A percentile compares a stretch with the other conserved stretches of the same genome.
phyloP scores from a whole-genome alignment of 345 rosid genomes.

The Excoecaria cochinchinensis region DNA sequence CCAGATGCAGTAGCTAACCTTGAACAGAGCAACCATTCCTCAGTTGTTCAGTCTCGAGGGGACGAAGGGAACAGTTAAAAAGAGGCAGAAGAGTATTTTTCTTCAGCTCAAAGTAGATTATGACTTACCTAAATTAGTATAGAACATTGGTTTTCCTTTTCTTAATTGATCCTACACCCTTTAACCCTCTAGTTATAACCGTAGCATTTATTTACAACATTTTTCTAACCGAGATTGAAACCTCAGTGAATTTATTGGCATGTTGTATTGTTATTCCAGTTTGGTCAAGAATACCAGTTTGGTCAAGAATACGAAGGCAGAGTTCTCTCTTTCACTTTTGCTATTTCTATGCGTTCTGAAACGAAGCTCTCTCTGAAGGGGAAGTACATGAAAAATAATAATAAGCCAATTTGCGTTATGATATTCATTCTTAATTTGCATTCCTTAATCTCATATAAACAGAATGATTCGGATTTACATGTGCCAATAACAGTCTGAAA shows the following conservation, averaged over 20 bases:
- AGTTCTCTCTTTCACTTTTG: background rate
- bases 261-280: conserved; percentile 3
- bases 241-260: background rate
- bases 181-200: conserved; percentile 16
- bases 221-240: conserved; percentile 5
- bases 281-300: conserved; percentile 3
- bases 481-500: no score
- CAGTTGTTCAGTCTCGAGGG: conserved; percentile 27
- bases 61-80: conserved; percentile 41
- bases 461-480: no score
- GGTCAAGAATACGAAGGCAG: background rate
- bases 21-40: conserved; percentile 43
- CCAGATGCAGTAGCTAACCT: conserved; percentile 70
- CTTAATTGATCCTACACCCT: conserved; percentile 25
- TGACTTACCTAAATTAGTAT: conserved; percentile 9
- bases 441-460: no score
- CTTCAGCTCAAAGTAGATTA: conserved; percentile 11
- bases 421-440: no score
- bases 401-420: no score
- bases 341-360: no score
- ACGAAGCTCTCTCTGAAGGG: no score
- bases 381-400: no score
- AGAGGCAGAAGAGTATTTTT: conserved; percentile 13
- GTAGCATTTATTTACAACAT: conserved; percentile 4
- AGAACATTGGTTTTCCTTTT: conserved; percentile 13